phyloP scores from a whole-genome alignment of 202 grass and related monocot species.

The Cymbopogon flexuosus region DNA sequence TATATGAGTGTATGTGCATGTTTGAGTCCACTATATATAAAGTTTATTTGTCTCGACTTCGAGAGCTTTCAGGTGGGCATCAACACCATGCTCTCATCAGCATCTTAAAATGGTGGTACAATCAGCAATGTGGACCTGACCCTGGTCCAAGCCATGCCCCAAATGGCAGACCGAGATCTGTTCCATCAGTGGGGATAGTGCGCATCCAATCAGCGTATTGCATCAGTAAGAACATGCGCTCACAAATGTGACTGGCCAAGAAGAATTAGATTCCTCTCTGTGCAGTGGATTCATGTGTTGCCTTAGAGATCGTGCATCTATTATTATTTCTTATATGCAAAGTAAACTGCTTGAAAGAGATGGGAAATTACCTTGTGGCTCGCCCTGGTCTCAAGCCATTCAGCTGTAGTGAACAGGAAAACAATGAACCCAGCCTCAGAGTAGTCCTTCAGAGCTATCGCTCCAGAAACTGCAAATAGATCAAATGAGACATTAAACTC shows the following conservation, averaged over 20 bases:
- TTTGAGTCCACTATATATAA: constrained; percentile 24
- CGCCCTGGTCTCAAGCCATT: constrained; percentile 87
- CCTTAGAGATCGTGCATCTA: neutral
- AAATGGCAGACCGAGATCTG: constrained; percentile 25
- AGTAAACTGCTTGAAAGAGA: constrained; percentile 26
- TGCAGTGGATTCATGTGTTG: constrained; percentile 20
- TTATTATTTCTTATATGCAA: neutral
- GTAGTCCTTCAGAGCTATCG: constrained; percentile 75
- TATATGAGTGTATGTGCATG: constrained; percentile 30
- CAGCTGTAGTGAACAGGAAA: constrained; percentile 82
- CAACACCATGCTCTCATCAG: neutral
- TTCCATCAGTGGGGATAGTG: constrained; percentile 31
- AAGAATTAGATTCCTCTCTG: constrained; percentile 20
- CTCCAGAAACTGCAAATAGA: constrained; percentile 68
- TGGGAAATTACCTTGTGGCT: constrained; percentile 65
- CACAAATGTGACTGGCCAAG: neutral
- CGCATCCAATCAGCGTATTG: neutral
- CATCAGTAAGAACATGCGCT: constrained; percentile 19
- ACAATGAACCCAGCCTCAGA: constrained; percentile 86
- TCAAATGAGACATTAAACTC: constrained; percentile 17
- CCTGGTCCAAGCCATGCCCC: neutral
- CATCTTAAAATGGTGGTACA: constrained; percentile 22
- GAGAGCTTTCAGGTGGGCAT: neutral
- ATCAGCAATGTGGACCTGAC: constrained; percentile 7
- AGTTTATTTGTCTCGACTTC: neutral